These are phyloP conservation scores for Sporothrix phasma DNA, from an alignment of 2,329 filamentous ascomycete species.

Conservation along the genomic window DNA sequence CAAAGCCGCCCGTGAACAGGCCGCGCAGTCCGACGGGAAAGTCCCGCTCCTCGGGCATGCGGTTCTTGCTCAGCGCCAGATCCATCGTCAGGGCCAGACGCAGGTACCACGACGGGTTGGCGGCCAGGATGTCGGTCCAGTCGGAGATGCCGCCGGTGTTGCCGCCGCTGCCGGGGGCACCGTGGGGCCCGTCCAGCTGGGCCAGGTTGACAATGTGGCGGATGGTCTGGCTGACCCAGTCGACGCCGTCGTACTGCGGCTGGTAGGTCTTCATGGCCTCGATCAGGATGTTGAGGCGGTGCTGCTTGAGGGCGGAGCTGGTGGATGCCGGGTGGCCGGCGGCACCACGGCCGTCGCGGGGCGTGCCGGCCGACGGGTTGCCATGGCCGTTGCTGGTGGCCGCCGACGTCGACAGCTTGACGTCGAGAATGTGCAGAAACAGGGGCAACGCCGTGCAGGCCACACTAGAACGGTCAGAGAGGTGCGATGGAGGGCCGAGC, in stretches of 20 bases:
- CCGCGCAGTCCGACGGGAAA: conserved; percentile 17
- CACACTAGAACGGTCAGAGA: conserved; percentile 1
- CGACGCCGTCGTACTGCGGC: conserved; percentile 19
- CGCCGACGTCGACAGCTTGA: conserved; percentile 14
- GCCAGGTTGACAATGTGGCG: conserved; percentile 18
- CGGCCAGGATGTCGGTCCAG: conserved; percentile 17
- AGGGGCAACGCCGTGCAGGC: conserved; percentile 18
- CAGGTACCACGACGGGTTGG: conserved; percentile 19
- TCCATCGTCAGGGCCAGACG: conserved; percentile 19
- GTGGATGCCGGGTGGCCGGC: conserved; percentile 11
- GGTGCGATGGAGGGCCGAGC: background rate
- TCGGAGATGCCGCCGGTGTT: conserved; percentile 6
- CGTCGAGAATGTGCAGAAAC: conserved; percentile 19
- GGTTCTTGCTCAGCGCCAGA: conserved; percentile 19
- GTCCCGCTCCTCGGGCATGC: conserved; percentile 20
- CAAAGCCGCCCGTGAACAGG: conserved; percentile 10
- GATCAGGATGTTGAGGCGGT: conserved; percentile 24
- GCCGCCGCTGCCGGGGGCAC: background rate
- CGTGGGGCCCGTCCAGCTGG: conserved; percentile 15
- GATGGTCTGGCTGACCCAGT: conserved; percentile 19
- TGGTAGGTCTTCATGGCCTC: conserved; percentile 21
- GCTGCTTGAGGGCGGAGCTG: conserved; percentile 32
- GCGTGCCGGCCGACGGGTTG: background rate
- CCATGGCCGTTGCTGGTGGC: background rate
- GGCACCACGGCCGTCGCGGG: background rate